Conservation (phyloP, 2,329 filamentous ascomycete species). For the Hypoxylon sp. region DNA sequence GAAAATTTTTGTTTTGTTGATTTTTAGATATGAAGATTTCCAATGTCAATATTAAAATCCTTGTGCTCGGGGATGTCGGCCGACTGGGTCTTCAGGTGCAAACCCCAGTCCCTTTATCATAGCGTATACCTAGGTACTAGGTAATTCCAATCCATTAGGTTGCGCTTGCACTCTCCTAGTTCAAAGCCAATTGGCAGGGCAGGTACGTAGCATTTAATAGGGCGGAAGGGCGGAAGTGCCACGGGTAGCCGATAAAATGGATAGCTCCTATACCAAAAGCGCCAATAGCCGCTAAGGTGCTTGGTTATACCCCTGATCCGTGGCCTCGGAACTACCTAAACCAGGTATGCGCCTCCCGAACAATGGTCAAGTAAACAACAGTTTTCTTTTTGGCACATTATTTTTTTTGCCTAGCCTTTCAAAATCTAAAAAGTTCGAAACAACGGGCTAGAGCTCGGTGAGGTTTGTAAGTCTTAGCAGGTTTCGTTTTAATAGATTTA, state of each 20-base stretch:
- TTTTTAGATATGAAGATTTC: conserved; percentile 33
- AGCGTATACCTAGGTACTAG: too few relatives aligned
- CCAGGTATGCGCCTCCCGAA: conserved; percentile 20
- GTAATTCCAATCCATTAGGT: background rate
- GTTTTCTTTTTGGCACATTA: background rate
- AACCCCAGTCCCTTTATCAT: too few relatives aligned
- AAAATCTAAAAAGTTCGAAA: conserved; percentile 17
- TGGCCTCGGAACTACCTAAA: conserved; percentile 42
- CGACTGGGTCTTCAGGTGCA: conserved; percentile 1
- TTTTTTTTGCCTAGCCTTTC: conserved; percentile 16
- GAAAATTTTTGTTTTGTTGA: conserved; percentile 29
- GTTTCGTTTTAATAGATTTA: conserved; percentile 11
- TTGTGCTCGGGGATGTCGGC: conserved; percentile 16
- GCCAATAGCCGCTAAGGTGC: conserved; percentile 16
- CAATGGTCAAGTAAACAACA: conserved; percentile 13
- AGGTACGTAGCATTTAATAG: background rate
- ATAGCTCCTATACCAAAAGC: conserved; percentile 13
- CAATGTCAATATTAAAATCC: conserved; percentile 33
- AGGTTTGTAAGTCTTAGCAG: background rate
- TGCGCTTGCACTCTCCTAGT: conserved; percentile 6
- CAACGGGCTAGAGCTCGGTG: background rate
- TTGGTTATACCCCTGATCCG: conserved; percentile 41
- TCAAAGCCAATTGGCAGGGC: background rate
- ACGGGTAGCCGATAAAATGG: conserved; percentile 27
- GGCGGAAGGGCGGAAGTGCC: background rate